Base-by-base conservation (phyloP, 176 grass and related monocot genomes). In the Cenchrus purpureus region DNA sequence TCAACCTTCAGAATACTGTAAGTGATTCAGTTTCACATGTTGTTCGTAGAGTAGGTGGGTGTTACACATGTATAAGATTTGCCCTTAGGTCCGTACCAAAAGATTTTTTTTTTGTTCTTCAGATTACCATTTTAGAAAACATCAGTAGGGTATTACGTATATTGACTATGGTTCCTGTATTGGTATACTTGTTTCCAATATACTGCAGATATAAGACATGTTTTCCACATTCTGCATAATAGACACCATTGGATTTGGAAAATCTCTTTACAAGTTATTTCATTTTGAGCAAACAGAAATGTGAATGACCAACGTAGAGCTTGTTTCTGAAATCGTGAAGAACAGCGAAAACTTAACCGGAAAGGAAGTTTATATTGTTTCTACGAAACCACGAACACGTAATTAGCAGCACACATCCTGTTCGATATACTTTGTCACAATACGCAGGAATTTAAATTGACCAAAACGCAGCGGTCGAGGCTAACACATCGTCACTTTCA, bases 61-160 rank as follows among this genome's bases (percentile, higher is more conserved):
- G 61, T 71, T 91, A 79, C 76, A 84, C 22, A 76, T 87, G 89
- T 84, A 71, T 84, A 78, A 87, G 40, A 80, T 55, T 45, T 42
- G 34, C 51, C 51, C 42, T 2, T 16, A 54, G 1, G 4, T 74
- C 44, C 54, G 40, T 19, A 52, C 29, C 44, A 16, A 53, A 62
- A 45, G 6, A 40, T 82, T 85, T 59, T 43, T 45, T 57, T 59
- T 10, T 15, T 10, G 4, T 25, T 4, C 6, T 17, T 82, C 57
- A n/a, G 31, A 51, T 53, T 54, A 34, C 48, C 32, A 83, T 83
- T 8, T 65, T 86, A 52, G 43, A 14, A 79, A 44, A 61, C 8
- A 61, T 44, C 55, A 79, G 54, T 69, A 86, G 67, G 53, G 83
- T 17, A 74, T 66, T 79, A 48, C 29, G 68, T 75, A 79, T 46